phyloP scores from a whole-genome alignment of 495 filamentous ascomycete species.

The Cryomyces antarcticus region DNA sequence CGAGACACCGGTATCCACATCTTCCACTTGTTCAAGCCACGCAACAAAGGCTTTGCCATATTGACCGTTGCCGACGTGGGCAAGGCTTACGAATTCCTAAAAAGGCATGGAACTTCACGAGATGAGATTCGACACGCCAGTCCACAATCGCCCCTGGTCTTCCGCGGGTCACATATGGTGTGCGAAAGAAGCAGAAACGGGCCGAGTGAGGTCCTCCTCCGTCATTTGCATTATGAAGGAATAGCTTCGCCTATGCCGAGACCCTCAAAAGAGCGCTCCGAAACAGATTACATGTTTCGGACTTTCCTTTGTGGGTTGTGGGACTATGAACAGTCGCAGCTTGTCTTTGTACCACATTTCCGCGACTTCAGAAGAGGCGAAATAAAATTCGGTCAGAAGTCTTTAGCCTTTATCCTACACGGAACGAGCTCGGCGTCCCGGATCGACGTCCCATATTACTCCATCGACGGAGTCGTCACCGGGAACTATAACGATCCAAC shows the following conservation, averaged over 20 bases:
- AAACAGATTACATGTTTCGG: neutral
- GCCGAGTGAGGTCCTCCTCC: constrained; percentile 1
- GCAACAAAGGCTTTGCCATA: constrained; percentile 4
- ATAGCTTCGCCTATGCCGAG: neutral
- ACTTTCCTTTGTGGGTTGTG: constrained; percentile 6
- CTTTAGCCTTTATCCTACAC: constrained; percentile 5
- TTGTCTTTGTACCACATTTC: constrained; percentile 6
- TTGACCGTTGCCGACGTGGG: constrained; percentile 6
- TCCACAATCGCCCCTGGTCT: neutral
- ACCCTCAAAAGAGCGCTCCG: neutral
- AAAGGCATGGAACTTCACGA: constrained; percentile 2
- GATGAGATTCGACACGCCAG: neutral
- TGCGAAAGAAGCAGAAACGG: neutral
- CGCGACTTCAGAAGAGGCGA: constrained; percentile 1
- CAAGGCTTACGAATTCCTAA: constrained; percentile 5
- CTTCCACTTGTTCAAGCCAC: constrained; percentile 6
- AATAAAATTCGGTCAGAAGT: constrained; percentile 7
- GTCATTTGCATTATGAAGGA: neutral
- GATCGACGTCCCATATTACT: constrained; percentile 10
- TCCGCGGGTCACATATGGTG: neutral
- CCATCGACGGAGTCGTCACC: constrained; percentile 5
- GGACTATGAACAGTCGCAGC: constrained; percentile 3
- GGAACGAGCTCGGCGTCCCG: neutral
- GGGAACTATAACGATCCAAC: constrained; percentile 5
- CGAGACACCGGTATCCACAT: constrained; percentile 1